Evolutionary conservation across 177 flowering plant species (phyloP), one percentile per base, ranked within the genome.

Genomic region (Vitis hybrid): DNA sequence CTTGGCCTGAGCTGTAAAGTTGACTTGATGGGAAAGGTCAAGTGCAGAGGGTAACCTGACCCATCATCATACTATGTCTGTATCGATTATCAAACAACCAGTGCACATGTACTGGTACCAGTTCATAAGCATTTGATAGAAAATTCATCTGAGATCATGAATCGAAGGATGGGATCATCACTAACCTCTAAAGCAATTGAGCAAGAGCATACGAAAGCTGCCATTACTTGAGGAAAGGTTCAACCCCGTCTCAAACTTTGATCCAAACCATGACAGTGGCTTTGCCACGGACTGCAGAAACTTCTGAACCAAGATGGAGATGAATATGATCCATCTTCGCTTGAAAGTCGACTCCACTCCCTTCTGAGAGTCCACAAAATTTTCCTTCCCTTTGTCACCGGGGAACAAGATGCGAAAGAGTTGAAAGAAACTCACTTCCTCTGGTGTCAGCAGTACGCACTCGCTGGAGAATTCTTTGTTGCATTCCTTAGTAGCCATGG

Each of bases 261-360:
- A 13, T 16, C 73, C 73, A 14, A 70, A 31, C 67, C 51, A 53
- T 16, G 66, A 14, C 61, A 77, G 16, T 16, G 71, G 74, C 14
- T 22, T 69, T 12, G 74, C 29, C 3, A 63, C 33, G 15, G 15
- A 22, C 61, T 55, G 76, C 56, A 77, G 33, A 16, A 66, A 1
- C 7, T 62, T 70, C 31, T 77, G 76, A 0, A 2, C 55, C 12
- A 63, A 15, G 0, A 79, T 31, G 2, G 83, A 82, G 7, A 77
- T n/a, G 58, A 79, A 76, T 26, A 82, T 71, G 22, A 75, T 11
- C 81, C 83, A 73, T 72, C 81, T 62, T 3, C 74, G 74, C 10
- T 22, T 29, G 14, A 70, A 45, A 13, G 71, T 67, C 11, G 69
- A 69, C 18, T 73, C 56, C 22, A 21, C 60, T 15, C 58, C 66